Conservation (phyloP, 1,284 basidiomycete species). For the Marasmius sp. region DNA sequence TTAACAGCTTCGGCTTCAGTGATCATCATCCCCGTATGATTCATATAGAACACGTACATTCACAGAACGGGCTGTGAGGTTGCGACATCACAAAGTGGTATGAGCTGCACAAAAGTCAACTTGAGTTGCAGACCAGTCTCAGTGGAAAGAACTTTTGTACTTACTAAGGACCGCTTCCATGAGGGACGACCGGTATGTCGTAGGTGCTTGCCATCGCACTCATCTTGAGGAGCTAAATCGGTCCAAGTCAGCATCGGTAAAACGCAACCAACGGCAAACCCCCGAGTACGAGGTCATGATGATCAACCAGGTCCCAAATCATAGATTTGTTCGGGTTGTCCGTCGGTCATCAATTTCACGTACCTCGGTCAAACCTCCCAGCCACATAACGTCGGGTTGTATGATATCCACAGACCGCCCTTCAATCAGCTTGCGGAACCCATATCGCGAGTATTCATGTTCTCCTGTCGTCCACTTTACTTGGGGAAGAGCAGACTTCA, state of each 20-base stretch:
- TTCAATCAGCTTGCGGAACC: slow-evolving; percentile 53
- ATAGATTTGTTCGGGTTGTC: no score
- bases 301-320: no score
- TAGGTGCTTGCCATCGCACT: slow-evolving; percentile 39
- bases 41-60: slow-evolving; percentile 14
- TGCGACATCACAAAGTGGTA: slow-evolving; percentile 38
- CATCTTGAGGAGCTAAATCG: slow-evolving; percentile 41
- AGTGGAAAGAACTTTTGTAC: background rate
- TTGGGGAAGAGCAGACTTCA: slow-evolving; percentile 42
- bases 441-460: slow-evolving; percentile 51
- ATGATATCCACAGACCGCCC: slow-evolving; percentile 46
- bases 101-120: background rate
- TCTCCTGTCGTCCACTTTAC: slow-evolving; percentile 55
- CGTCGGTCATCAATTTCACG: background rate
- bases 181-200: slow-evolving; percentile 53
- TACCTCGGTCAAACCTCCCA: slow-evolving; percentile 47
- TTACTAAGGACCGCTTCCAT: slow-evolving; percentile 42
- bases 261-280: background rate
- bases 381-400: slow-evolving; percentile 49
- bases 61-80: slow-evolving; percentile 33
- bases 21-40: slow-evolving; percentile 24
- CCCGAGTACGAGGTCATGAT: no score
- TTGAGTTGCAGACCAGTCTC: no score
- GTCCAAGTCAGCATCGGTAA: background rate
- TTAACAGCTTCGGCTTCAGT: slow-evolving; percentile 22